Conservation (phyloP, 2,329 filamentous ascomycete genomes). For the Aspergillus calidoustus region DNA sequence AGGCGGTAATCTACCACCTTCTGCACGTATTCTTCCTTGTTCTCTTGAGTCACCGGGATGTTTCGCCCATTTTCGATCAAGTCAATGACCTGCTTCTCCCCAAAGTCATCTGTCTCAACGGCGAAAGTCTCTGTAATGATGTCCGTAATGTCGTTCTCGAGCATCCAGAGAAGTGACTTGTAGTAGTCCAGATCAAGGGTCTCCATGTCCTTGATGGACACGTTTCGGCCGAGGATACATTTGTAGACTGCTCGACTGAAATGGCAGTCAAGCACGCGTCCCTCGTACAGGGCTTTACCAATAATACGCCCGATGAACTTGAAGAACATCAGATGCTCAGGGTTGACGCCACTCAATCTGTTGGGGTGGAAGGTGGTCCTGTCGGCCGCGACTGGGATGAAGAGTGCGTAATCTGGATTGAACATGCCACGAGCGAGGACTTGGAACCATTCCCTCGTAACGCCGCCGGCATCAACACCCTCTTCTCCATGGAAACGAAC, state of each 20-base stretch:
- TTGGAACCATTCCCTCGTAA: slow-evolving; percentile 99
- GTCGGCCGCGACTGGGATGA: slow-evolving; percentile 94
- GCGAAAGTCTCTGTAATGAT: slow-evolving; percentile 97
- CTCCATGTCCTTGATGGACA: slow-evolving; percentile 99
- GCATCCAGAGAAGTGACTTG: slow-evolving; percentile 97
- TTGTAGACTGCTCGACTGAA: slow-evolving; percentile 99
- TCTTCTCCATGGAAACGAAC: slow-evolving; percentile 98
- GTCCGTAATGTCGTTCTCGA: slow-evolving; percentile 97
- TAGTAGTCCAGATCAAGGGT: slow-evolving; percentile 98
- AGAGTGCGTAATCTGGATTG: slow-evolving; percentile 94
- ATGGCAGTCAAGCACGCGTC: slow-evolving; percentile 93
- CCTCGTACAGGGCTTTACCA: slow-evolving; percentile 96
- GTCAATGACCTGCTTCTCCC: slow-evolving; percentile 84
- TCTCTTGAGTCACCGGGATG: slow-evolving; percentile 92
- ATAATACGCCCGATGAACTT: slow-evolving; percentile 99
- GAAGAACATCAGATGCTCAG: slow-evolving; percentile 96
- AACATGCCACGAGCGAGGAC: slow-evolving; percentile 98
- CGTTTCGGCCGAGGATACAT: slow-evolving; percentile 89
- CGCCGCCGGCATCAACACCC: slow-evolving; percentile 95
- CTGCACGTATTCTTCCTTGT: slow-evolving; percentile 97
- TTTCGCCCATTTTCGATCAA: slow-evolving; percentile 86
- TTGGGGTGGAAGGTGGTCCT: slow-evolving; percentile 99
- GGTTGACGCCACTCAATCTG: slow-evolving; percentile 89
- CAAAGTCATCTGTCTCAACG: slow-evolving; percentile 91
- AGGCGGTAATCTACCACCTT: slow-evolving; percentile 93